A percentile compares a stretch with the other conserved stretches of the same genome.
These are phyloP conservation scores for Aspergillus neotritici DNA, from an alignment of 2,329 filamentous ascomycete genomes.

Conservation along the genomic window DNA sequence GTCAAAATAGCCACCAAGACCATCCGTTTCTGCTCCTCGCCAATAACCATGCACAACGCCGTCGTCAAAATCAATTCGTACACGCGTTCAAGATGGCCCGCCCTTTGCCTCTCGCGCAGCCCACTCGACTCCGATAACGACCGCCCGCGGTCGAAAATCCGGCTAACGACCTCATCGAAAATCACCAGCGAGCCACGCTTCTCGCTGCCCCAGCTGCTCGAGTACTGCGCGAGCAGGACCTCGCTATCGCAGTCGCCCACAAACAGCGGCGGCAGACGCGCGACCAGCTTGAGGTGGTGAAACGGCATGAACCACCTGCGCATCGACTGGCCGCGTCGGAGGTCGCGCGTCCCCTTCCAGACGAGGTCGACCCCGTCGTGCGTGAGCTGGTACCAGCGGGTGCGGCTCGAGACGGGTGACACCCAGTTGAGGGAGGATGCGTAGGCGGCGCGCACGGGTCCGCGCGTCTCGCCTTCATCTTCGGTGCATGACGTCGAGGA, in stretches of 20 bases:
- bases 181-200: conserved; percentile 9
- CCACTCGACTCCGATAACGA: not conserved
- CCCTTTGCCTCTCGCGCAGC: not conserved
- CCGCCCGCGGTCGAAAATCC: not conserved
- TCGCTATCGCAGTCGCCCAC: not conserved
- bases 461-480: conserved; percentile 7
- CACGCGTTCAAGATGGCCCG: not conserved
- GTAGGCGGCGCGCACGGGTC: not conserved
- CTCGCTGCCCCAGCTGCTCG: not conserved
- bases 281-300: conserved; percentile 11
- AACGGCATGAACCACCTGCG: conserved; percentile 5
- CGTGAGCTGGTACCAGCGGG: conserved; percentile 7
- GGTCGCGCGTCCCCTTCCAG: conserved; percentile 11
- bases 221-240: conserved; percentile 1
- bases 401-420: conserved; percentile 1
- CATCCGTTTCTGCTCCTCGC: conserved; percentile 9
- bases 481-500: not conserved
- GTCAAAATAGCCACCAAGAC: not conserved
- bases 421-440: conserved; percentile 1
- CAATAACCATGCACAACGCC: conserved; percentile 15
- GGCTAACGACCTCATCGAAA: conserved; percentile 7
- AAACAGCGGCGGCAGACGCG: not conserved
- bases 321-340: not conserved
- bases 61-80: conserved; percentile 12
- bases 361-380: conserved; percentile 8